A percentile compares a stretch with the other conserved stretches of the same genome.
phyloP scores from a whole-genome alignment of 2,329 filamentous ascomycete species.

The Nothophaeocryptopus gaeumannii region DNA sequence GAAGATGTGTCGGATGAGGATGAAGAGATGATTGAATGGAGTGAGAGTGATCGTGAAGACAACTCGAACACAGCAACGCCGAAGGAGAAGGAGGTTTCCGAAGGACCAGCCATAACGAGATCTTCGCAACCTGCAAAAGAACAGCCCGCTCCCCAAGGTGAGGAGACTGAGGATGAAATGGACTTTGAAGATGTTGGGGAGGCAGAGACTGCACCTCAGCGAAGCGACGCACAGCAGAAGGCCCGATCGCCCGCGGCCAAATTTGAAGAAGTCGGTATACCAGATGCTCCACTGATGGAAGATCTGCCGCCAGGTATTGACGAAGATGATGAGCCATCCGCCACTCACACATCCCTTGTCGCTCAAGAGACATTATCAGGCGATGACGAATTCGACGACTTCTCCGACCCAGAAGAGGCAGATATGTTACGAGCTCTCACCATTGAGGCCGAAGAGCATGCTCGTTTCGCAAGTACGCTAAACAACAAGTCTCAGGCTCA shows the following conservation, averaged over 20 bases:
- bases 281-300: conserved; percentile 20
- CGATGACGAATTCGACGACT: conserved; percentile 44
- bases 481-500: conserved; percentile 71
- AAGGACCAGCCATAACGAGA: no score
- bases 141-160: background rate
- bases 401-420: conserved; percentile 86
- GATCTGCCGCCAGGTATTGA: conserved; percentile 12
- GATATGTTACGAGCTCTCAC: conserved; percentile 83
- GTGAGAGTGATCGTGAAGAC: conserved; percentile 49
- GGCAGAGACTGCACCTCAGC: background rate
- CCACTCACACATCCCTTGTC: conserved; percentile 31
- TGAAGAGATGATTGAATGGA: conserved; percentile 49
- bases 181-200: conserved; percentile 14
- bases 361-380: conserved; percentile 30
- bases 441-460: conserved; percentile 88
- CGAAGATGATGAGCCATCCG: conserved; percentile 28
- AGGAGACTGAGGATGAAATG: background rate
- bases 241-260: conserved; percentile 30
- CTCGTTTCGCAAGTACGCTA: conserved; percentile 82
- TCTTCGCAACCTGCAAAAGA: background rate
- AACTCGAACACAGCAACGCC: background rate
- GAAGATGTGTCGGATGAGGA: conserved; percentile 12
- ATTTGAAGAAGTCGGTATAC: conserved; percentile 51
- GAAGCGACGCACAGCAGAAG: background rate
- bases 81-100: no score